Evolutionary conservation across 2,329 filamentous ascomycete species (phyloP).

Genomic region (Ophiostoma himal-ulmi): DNA sequence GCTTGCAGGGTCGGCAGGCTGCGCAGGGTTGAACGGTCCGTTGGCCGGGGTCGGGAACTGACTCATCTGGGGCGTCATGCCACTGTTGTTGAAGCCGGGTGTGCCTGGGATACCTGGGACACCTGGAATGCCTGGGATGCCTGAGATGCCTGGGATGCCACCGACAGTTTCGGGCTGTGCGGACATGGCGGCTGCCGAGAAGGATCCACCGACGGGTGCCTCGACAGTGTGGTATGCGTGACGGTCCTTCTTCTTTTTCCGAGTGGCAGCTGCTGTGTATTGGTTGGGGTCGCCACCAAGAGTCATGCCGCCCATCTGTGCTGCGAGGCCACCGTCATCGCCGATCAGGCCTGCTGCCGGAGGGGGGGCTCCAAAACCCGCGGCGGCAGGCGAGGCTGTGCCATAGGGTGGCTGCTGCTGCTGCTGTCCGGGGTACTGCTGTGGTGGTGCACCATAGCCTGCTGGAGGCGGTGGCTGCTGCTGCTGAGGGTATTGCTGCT

Average conservation of each 20-base stretch:
- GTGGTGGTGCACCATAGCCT: slow-evolving; percentile 34
- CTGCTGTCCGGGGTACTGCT: slow-evolving; percentile 25
- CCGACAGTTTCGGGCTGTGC: slow-evolving; percentile 29
- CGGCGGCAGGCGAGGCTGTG: slow-evolving; percentile 25
- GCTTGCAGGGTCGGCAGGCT: slow-evolving; percentile 39
- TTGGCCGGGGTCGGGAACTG: slow-evolving; percentile 59
- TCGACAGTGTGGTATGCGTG: slow-evolving; percentile 89
- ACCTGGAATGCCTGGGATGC: slow-evolving; percentile 23
- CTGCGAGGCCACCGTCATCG: slow-evolving; percentile 50
- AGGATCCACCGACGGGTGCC: slow-evolving; percentile 60
- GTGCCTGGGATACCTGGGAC: slow-evolving; percentile 38
- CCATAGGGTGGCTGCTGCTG: slow-evolving; percentile 35
- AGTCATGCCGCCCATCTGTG: slow-evolving; percentile 73
- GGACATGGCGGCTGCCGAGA: slow-evolving; percentile 54
- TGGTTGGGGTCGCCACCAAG: slow-evolving; percentile 52
- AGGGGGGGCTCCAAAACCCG: slow-evolving; percentile 26
- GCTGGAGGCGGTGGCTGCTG: slow-evolving; percentile 21
- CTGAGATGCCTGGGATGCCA: slow-evolving; percentile 35
- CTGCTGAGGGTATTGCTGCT: slow-evolving; percentile 36
- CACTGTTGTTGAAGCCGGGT: slow-evolving; percentile 38
- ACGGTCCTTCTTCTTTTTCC: slow-evolving; percentile 87
- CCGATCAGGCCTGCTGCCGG: slow-evolving; percentile 30
- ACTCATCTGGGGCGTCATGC: slow-evolving; percentile 41
- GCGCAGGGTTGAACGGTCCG: slow-evolving; percentile 45
- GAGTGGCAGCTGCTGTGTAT: slow-evolving; percentile 34